A percentile compares a stretch with the other conserved stretches of the same genome.
These are phyloP conservation scores for Pseudogymnoascus sp. DNA, from an alignment of 2,329 filamentous ascomycete genomes.

Conservation along the genomic window DNA sequence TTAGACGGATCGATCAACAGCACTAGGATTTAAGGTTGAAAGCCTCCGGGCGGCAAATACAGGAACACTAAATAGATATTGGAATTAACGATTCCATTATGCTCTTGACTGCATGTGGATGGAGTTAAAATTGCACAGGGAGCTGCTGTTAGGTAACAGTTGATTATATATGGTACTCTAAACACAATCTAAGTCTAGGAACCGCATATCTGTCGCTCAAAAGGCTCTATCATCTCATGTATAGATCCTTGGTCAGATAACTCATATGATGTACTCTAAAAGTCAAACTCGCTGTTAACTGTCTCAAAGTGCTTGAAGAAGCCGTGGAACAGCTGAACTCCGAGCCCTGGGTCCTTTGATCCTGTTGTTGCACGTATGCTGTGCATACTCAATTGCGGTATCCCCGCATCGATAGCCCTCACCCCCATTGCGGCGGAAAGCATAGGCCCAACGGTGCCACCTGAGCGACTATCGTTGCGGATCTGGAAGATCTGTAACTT, in stretches of 20 bases:
- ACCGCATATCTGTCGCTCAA: not conserved
- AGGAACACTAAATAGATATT: not conserved
- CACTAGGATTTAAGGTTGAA: conserved; percentile 3
- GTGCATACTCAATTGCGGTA: conserved; percentile 93
- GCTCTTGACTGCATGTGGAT: not conserved
- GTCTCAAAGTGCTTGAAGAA: conserved; percentile 82
- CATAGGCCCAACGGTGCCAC: conserved; percentile 93
- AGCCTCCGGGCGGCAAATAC: not conserved
- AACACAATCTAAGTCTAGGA: not conserved
- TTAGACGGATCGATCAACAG: not conserved
- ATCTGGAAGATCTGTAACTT: conserved; percentile 88
- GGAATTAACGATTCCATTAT: not conserved
- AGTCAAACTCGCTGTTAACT: conserved; percentile 72
- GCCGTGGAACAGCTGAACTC: conserved; percentile 80
- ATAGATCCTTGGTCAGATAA: not conserved
- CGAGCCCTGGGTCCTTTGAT: conserved; percentile 75
- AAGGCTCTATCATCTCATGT: not conserved
- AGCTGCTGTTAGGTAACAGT: not conserved
- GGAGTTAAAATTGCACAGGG: not conserved
- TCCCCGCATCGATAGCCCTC: conserved; percentile 76
- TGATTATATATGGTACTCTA: not conserved
- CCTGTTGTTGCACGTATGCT: conserved; percentile 85
- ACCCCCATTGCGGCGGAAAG: conserved; percentile 75
- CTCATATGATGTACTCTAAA: conserved; percentile 16
- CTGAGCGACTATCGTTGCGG: conserved; percentile 79